Evolutionary conservation across 257 asterid species (phyloP).

Genomic region (Misopates orontium): DNA sequence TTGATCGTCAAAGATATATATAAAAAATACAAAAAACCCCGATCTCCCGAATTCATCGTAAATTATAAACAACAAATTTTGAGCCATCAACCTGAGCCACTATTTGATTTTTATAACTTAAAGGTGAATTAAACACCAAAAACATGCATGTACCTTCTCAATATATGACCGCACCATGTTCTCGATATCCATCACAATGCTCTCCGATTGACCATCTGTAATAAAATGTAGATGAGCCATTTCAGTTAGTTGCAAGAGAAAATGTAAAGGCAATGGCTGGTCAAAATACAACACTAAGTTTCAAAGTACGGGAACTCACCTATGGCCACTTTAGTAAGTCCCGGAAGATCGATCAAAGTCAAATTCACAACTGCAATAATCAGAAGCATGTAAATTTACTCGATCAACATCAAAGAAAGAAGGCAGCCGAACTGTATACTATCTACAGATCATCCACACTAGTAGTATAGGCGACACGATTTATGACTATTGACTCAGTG

Average conservation of each 20-base stretch:
- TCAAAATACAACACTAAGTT: no score
- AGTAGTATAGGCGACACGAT: no score
- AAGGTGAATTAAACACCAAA: neutral
- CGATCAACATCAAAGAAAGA: no score
- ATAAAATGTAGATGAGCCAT: conserved; percentile 2
- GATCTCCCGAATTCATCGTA: no score
- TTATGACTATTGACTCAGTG: no score
- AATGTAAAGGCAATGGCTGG: neutral
- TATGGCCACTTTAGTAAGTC: conserved; percentile 67
- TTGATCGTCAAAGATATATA: no score
- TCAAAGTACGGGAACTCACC: conserved; percentile 37
- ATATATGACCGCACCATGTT: conserved; percentile 69
- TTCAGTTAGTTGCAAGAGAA: conserved; percentile 14
- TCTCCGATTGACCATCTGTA: conserved; percentile 65
- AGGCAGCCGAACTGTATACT: no score
- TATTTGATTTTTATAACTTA: neutral
- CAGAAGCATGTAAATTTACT: conserved; percentile 26
- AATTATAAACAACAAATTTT: no score
- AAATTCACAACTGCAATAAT: conserved; percentile 58
- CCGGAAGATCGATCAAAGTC: conserved; percentile 75
- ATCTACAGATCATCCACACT: no score
- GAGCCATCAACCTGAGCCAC: conserved; percentile 10
- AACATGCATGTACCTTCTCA: conserved; percentile 50
- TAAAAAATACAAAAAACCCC: no score
- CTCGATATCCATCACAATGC: conserved; percentile 60